Conservation (phyloP, 208 protist species). For the Trypanosoma mega region DNA sequence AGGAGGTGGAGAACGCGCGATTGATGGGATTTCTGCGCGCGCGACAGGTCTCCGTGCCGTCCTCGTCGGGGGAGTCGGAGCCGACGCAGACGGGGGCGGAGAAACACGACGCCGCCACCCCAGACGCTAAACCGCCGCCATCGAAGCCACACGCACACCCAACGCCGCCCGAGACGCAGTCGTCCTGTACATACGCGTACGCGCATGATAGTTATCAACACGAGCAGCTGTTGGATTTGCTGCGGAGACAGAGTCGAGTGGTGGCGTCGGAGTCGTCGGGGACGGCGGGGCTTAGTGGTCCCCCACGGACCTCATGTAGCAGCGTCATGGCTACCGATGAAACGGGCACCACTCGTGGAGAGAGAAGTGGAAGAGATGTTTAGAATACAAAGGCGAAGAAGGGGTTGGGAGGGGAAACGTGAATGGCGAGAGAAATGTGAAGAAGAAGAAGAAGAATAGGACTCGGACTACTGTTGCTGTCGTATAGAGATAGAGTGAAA, state of each 20-base stretch:
- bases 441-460: too few species aligned
- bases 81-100: not conserved
- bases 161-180: too few species aligned
- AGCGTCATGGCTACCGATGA: slow-evolving; percentile 4
- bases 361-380: not conserved
- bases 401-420: too few species aligned
- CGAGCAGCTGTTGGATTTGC: too few species aligned
- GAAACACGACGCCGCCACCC: too few species aligned
- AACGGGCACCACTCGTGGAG: not conserved
- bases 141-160: too few species aligned
- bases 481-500: not conserved
- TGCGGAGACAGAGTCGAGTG: too few species aligned
- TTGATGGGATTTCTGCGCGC: slow-evolving; percentile 39
- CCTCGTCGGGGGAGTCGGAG: not conserved
- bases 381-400: too few species aligned
- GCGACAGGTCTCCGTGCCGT: slow-evolving; percentile 3
- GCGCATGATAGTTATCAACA: too few species aligned
- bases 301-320: slow-evolving; percentile 14
- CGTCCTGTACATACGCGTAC: too few species aligned
- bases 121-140: too few species aligned
- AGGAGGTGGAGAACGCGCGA: slow-evolving; percentile 68
- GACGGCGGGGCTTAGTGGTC: slow-evolving; percentile 15
- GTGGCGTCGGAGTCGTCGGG: slow-evolving; percentile 8
- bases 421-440: too few species aligned
- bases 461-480: not conserved